Evolutionary conservation across 1,284 basidiomycete species (phyloP).

Genomic region (Hymenochaete sp.): DNA sequence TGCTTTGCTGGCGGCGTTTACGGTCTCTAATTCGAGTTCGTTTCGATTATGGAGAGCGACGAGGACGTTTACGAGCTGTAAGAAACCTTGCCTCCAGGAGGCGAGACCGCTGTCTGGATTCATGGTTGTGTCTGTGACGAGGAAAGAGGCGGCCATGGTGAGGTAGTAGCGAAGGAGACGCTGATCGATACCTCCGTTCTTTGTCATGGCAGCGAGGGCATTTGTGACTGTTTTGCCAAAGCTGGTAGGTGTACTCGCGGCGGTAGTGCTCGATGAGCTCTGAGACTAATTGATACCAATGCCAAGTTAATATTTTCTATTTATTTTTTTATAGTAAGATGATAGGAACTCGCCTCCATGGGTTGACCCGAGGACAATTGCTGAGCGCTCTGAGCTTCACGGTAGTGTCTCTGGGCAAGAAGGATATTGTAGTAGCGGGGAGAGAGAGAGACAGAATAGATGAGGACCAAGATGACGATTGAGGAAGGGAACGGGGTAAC

Average conservation of each 20-base stretch:
- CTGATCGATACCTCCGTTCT: constrained; percentile 49
- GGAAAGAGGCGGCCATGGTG: constrained; percentile 62
- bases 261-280: constrained; percentile 18
- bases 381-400: constrained; percentile 6
- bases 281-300: too few species aligned
- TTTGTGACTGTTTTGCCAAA: constrained; percentile 51
- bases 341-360: constrained; percentile 19
- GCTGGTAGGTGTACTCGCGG: constrained; percentile 40
- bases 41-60: constrained; percentile 53
- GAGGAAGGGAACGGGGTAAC: not conserved
- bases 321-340: too few species aligned
- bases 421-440: constrained; percentile 1
- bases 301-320: too few species aligned
- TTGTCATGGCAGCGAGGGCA: constrained; percentile 43
- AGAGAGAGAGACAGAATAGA: not conserved
- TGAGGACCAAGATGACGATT: not conserved
- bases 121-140: constrained; percentile 62
- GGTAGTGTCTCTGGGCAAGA: constrained; percentile 13
- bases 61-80: constrained; percentile 59
- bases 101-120: constrained; percentile 45
- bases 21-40: constrained; percentile 62
- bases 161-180: constrained; percentile 52
- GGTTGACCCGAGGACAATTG: constrained; percentile 4
- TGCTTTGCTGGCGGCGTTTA: constrained; percentile 62
- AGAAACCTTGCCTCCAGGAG: constrained; percentile 60